Conservation (phyloP, 306 rosid genomes). For the Arachis stenosperma region DNA sequence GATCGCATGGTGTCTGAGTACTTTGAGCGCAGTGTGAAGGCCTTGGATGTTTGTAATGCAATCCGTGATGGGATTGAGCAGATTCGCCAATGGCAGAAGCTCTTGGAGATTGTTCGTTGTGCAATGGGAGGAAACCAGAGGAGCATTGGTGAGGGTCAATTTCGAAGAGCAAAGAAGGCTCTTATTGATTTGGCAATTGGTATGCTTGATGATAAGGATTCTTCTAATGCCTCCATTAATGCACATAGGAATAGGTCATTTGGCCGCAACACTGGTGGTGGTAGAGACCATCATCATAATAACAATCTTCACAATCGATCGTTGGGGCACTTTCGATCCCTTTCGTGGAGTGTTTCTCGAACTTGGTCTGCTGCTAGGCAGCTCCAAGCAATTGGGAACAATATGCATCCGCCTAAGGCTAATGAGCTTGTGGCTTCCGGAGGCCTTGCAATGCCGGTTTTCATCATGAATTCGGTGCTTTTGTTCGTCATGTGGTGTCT, state of each 20-base stretch:
- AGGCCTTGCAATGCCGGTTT: constrained; percentile 70
- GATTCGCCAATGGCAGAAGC: constrained; percentile 83
- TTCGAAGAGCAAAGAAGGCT: constrained; percentile 90
- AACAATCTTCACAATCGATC: constrained; percentile 48
- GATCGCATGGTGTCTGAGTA: constrained; percentile 75
- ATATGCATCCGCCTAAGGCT: constrained; percentile 62
- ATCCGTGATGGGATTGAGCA: constrained; percentile 88
- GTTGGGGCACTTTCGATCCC: constrained; percentile 69
- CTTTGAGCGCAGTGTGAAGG: constrained; percentile 83
- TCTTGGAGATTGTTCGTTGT: constrained; percentile 70
- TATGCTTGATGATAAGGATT: constrained; percentile 89
- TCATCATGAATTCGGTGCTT: constrained; percentile 62
- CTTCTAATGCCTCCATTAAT: constrained; percentile 22
- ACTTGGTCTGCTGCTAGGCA: constrained; percentile 92
- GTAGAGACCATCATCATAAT: constrained; percentile 40
- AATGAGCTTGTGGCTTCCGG: constrained; percentile 62
- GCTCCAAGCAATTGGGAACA: constrained; percentile 83
- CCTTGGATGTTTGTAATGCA: constrained; percentile 90
- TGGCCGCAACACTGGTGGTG: constrained; percentile 49
- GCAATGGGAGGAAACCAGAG: constrained; percentile 62
- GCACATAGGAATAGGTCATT: constrained; percentile 84
- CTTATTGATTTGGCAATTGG: constrained; percentile 71
- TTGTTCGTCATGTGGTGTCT: constrained; percentile 87
- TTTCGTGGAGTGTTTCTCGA: constrained; percentile 93
- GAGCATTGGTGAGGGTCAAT: constrained; percentile 81